Base-by-base conservation (phyloP, 495 filamentous ascomycete genomes). In the Bombardia bombarda region DNA sequence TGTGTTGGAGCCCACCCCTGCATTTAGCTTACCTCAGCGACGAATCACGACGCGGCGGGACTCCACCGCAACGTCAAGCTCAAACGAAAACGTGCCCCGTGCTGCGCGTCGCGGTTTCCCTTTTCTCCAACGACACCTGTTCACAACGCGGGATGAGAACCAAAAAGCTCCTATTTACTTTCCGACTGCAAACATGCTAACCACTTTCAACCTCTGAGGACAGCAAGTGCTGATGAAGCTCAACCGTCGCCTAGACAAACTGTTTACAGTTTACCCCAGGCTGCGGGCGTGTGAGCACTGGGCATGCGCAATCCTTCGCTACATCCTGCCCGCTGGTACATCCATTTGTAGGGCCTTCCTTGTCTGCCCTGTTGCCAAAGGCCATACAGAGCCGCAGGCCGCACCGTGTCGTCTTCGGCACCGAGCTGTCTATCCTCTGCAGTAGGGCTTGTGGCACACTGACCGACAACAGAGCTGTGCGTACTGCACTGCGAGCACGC, bases 81-180 rank as follows among this genome's bases (percentile, higher is more conserved):
- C 60, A 63, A 63, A 63, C 60, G 47, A 47, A 32, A 48, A 28
- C 30, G 40, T 47, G 40, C 52, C 49, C 51, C 52, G 50, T 51
- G 47, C 51, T 37, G 51, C 52, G 36, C 47, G 30, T 53, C 53
- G 53, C 52, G 50, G 53, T 52, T 46, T 54, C 47, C n/a, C n/a
- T n/a, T 54, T 50, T 46, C 46, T 43, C 45, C 40, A 42, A 42
- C 40, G 30, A 42, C 52, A 53, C 42, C 33, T 51, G 37, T 21
- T 49, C 36, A 32, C 42, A 32, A 32, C 28, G 20, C 40, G 36
- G 37, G 28, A 31, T 32, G 14, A 32, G 30, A 32, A n/a, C n/a
- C n/a, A n/a, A n/a, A n/a, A n/a, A n/a, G n/a, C n/a, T n/a, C n/a
- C n/a, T n/a, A n/a, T 32, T 18, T 30, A 35, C 14, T 14, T 16